Evolutionary conservation across 176 grass and related monocot species (phyloP), one percentile per base, ranked within the genome.

Genomic region (Aegilops bicornis): DNA sequence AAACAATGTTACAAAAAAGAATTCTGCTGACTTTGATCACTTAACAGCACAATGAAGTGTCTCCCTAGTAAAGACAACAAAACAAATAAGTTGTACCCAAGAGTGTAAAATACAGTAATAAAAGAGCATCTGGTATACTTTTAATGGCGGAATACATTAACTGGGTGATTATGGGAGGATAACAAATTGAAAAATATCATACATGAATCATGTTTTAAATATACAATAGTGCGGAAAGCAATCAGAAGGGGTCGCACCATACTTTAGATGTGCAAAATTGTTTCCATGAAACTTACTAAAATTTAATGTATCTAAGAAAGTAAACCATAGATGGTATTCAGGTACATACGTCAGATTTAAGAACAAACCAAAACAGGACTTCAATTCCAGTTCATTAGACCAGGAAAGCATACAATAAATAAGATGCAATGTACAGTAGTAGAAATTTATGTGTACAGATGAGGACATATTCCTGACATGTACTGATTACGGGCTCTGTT

Each of bases 301-400:
- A 39, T 8, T 39, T 2, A 8, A 39, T 39, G 37, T 8, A 42
- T 42, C 15, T 33, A 82, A 72, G 36, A 29, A 81, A 81, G 15
- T n/a, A n/a, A 4, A 10, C 25, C 32, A 11, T 31, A 8, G 27
- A 91, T 48, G 19, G 10, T 63, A 78, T 81, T 70, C 32, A 54
- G 48, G 67, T 68, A 82, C 87, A 69, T 92, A 98, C 95, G 64
- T 87, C 40, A 98, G 91, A 93, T 98, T 98, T 87, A 98, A 73
- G 4, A 33, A 33, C 65, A 98, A 39, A 39, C 37, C 6, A 39
- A 39, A 39, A 39, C 7, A 39, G 37, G 37, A 39, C 37, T 39
- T 39, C 37, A 1, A 39, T 39, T 39, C 37, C 6, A 8, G 7
- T 39, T 39, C 37, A 39, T 8, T 39, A 39, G 7, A 39, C 37